Base-by-base conservation (phyloP, 1,139 yeast genomes). In the Dujonia santamariae region DNA sequence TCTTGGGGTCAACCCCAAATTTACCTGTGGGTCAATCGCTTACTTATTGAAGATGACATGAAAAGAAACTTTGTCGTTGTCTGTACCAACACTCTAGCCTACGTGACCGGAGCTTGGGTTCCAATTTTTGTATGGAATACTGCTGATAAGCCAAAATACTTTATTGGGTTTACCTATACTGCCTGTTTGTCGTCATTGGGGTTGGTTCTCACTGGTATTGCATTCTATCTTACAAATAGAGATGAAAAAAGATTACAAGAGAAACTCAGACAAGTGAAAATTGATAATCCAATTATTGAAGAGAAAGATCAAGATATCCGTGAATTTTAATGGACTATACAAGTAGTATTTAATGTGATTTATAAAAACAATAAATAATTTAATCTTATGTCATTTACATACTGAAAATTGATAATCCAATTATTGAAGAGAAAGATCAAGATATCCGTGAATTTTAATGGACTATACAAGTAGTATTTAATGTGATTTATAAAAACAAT, bases 1-100 rank as follows among this genome's bases (percentile, higher is more conserved):
- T 41, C 67, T 1, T 63, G 59, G 59, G 67, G 68, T 7, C 69
- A 63, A 40, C 68, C 68, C 1, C 56, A 71, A 45, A 72, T 76
- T n/a, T 75, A 70, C 38, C 58, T 78, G 2, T 77, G 81, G 82
- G 63, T 75, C 12, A 77, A 77, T 45, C 51, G 76, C 24, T 43
- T 69, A 26, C 46, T 75, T 13, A 54, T 58, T 17, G 53, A 57
- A 14, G 74, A 75, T 43, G 77, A 72, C 43, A 63, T 68, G 66
- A 72, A 72, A 46, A 53, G 80, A 40, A 70, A 69, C 43, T 64
- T 73, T 37, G 59, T 71, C 13, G 75, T 75, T 23, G 78, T 72
- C 3, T 41, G 55, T 21, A 75, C 80, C 5, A 75, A 75, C 44
- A 64, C 70, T 7, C 51, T 72, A 33, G 78, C 80, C 0, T 75